These are phyloP conservation scores for Colletotrichum brevisporum DNA, from an alignment of 2,329 filamentous ascomycete genomes.

Conservation along the genomic window DNA sequence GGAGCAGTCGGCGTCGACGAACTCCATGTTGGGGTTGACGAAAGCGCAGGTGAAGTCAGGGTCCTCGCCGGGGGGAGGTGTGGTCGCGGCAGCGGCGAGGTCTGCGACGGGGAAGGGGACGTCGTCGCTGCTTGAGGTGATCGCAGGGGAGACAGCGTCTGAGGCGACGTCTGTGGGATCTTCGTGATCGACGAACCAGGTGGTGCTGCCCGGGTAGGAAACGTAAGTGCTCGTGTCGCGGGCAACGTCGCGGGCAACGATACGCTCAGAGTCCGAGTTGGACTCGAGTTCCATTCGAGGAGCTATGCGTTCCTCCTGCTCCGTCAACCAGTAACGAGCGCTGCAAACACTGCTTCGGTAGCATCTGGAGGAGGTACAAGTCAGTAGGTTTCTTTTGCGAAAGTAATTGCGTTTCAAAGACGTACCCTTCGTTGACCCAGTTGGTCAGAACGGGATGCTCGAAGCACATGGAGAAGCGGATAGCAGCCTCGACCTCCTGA, in stretches of 20 bases:
- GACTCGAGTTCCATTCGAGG: not conserved
- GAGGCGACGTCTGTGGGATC: too few relatives aligned
- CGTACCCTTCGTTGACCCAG: slow-evolving; percentile 25
- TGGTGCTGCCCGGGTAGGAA: not conserved
- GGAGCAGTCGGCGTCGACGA: slow-evolving; percentile 7
- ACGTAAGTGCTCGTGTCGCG: not conserved
- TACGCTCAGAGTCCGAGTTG: not conserved
- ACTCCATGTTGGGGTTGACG: not conserved
- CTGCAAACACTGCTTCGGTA: slow-evolving; percentile 28
- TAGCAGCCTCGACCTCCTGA: slow-evolving; percentile 16
- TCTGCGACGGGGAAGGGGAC: not conserved
- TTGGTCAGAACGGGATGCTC: slow-evolving; percentile 11
- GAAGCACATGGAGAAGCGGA: slow-evolving; percentile 20
- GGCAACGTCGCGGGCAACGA: not conserved
- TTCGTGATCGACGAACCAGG: not conserved
- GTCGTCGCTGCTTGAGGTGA: too few relatives aligned
- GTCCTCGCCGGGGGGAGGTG: slow-evolving; percentile 10
- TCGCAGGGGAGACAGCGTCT: too few relatives aligned
- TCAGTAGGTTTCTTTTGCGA: rapidly evolving
- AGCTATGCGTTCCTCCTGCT: not conserved
- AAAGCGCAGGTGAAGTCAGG: slow-evolving; percentile 14
- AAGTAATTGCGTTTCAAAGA: not conserved
- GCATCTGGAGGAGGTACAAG: not conserved
- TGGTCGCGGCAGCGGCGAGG: not conserved
- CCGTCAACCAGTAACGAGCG: not conserved